Evolutionary conservation across 768 basidiomycete species (phyloP).

Genomic region (Glaciozyma antarctica): DNA sequence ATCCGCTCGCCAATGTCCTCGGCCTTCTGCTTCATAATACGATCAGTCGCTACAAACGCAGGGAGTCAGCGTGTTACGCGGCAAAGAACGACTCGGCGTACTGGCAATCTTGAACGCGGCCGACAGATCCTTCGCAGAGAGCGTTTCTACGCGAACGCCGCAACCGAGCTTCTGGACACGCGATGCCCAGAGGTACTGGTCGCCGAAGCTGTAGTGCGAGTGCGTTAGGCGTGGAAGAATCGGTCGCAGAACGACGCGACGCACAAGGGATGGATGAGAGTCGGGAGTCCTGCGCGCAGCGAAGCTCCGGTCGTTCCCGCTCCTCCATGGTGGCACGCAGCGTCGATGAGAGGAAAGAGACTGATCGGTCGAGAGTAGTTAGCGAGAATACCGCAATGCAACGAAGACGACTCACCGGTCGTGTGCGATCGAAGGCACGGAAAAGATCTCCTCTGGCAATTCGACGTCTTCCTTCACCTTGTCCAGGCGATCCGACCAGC

Average conservation of each 20-base stretch:
- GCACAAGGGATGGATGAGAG: slow-evolving; percentile 91
- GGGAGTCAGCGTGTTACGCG: slow-evolving; percentile 43
- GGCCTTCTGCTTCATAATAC: slow-evolving; percentile 76
- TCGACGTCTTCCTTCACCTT: slow-evolving; percentile 54
- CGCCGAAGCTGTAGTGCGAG: slow-evolving; percentile 36
- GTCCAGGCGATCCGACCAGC: slow-evolving; percentile 91
- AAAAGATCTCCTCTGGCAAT: slow-evolving; percentile 66
- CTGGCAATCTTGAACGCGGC: not conserved
- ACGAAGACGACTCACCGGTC: not conserved
- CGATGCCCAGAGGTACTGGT: slow-evolving; percentile 95
- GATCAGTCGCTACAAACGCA: slow-evolving; percentile 72
- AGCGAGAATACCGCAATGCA: slow-evolving; percentile 46
- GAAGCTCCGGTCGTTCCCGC: slow-evolving; percentile 54
- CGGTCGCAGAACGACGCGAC: slow-evolving; percentile 41
- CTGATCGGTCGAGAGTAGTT: slow-evolving; percentile 38
- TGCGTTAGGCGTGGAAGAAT: not conserved
- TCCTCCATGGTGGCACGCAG: slow-evolving; percentile 93
- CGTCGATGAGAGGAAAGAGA: slow-evolving; percentile 85
- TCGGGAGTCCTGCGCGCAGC: slow-evolving; percentile 69
- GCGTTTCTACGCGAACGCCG: slow-evolving; percentile 65
- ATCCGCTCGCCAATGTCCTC: slow-evolving; percentile 75
- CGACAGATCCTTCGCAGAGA: not conserved
- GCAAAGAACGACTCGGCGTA: not conserved
- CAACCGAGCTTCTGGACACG: slow-evolving; percentile 89
- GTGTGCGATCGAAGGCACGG: slow-evolving; percentile 51